Evolutionary conservation across 805 yeast genomes (phyloP).

Genomic region (Yamadazyma endophytica): DNA sequence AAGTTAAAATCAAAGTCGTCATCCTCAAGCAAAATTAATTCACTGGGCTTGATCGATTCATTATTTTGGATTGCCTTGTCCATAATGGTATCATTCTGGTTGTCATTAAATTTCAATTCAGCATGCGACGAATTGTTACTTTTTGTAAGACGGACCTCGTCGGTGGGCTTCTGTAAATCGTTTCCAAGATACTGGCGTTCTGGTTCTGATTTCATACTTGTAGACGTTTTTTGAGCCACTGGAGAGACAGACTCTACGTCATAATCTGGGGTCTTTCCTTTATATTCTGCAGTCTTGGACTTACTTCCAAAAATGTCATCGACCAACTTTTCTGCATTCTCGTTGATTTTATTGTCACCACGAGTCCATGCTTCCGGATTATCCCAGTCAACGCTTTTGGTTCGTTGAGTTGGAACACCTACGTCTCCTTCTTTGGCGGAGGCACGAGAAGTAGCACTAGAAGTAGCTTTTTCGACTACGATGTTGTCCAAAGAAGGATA

Average conservation of each 20-base stretch:
- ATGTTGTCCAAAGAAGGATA: constrained; percentile 47
- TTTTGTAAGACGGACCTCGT: constrained; percentile 6
- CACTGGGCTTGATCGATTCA: no score
- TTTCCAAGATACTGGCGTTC: constrained; percentile 2
- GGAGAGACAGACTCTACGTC: no score
- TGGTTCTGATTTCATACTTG: constrained; percentile 18
- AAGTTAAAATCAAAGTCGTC: no score
- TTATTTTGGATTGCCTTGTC: no score
- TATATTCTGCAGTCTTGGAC: constrained; percentile 10
- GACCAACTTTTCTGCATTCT: constrained; percentile 31
- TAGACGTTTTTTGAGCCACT: constrained; percentile 13
- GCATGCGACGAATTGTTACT: constrained; percentile 9
- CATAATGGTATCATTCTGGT: neutral
- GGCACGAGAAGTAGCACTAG: constrained; percentile 1
- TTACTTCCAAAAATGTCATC: constrained; percentile 37
- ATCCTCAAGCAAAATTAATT: no score
- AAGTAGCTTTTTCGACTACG: constrained; percentile 4
- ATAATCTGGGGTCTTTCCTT: no score
- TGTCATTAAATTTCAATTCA: neutral
- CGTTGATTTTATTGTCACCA: constrained; percentile 18
- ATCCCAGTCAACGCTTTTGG: constrained; percentile 14
- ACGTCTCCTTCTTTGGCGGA: neutral
- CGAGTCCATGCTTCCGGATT: constrained; percentile 38
- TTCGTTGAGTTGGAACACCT: neutral
- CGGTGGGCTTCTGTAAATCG: neutral